Base-by-base conservation (phyloP, 768 basidiomycete species). In the Mycena filopes region DNA sequence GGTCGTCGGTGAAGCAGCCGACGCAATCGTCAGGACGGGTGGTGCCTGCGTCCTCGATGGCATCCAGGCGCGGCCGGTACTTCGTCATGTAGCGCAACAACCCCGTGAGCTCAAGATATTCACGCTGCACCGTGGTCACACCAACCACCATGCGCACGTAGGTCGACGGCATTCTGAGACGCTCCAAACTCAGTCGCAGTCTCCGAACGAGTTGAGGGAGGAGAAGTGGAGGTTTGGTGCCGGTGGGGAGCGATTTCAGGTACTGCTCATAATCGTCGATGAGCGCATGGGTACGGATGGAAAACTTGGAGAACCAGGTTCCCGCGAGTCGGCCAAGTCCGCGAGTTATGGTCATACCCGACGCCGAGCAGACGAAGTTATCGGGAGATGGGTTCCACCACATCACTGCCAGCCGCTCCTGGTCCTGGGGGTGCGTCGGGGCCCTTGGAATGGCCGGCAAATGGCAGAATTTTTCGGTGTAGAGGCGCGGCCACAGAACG, bases 101-200 rank as follows among this genome's bases (percentile, higher is more conserved):
- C 20, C 57, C 57, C 57, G 57, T 42, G 40, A 49, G 57, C 57
- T 59, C 57, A 16, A 59, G 57, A 28, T 59, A 59, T 59, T 59
- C 57, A 21, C 47, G 47, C 46, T 59, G 57, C 57, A 59, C 56
- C 8, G 45, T 36, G 26, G 36, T 40, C 18, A 48, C 56, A 36
- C 56, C 56, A 38, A 58, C 3, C 36, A 36, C 33, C 53, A 54
- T 54, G 5, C 36, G 53, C 9, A 28, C 15, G 53, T 40, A 54
- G 10, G 38, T 54, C 16, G 53, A 41, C 13, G 53, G 53, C 36
- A 54, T 54, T 38, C 53, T 8, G 12, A 54, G 25, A 38, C 53
- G 38, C 38, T 59, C 57, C 47, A 59, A 29, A 31, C 57, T 49
- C 40, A 59, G 38, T 4, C 38, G 36, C 4, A 59, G 57, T 38